Base-by-base conservation (phyloP, 2,329 filamentous ascomycete species). In the Colletotrichum theobromicola region DNA sequence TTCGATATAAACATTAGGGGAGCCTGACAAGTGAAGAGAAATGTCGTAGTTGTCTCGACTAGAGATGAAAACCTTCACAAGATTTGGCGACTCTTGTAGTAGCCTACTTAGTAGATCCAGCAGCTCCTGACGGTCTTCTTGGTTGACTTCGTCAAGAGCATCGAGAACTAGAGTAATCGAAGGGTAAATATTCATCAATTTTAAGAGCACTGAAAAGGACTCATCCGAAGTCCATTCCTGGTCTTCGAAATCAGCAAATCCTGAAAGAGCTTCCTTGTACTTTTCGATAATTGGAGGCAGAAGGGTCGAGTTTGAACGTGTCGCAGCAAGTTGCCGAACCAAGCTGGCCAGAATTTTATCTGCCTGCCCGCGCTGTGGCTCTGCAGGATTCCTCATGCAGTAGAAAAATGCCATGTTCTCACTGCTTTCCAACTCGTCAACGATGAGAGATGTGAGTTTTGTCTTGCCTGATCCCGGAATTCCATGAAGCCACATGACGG, bases 111-210 rank as follows among this genome's bases (percentile, higher is more conserved):
- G 34, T 4, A 21, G 18, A 12, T 24, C 8, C 37, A 75, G 26
- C 8, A 72, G 46, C 9, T 30, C 24, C 10, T 35, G 21, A 6
- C 73, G 55, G 7, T 70, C 62, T 37, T 62, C 55, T n/a, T 13
- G 28, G 26, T 75, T 28, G 57, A 62, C 68, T n/a, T 75, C 69
- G 18, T 72, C 68, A n/a, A 75, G 28, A n/a, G 63, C 69, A 34
- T 75, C 69, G 21, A 75, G 53, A 9, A 69, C 30, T n/a, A 72
- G 58, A 13, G 62, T 63, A 15, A 65, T 34, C 16, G 42, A 53
- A 37, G 57, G 24, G 58, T 53, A 57, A 7, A 53, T 12, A 5
- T 63, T 55, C 46, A 69, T 50, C 8, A 70, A 12, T 26, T 75
- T 10, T 16, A 71, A n/a, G 28, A 66, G 21, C 4, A 16, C 42